Percentiles rank a stretch among this genome's conserved stretches.
Conservation (phyloP, 163 green algal species). For the Volvox carteri region DNA sequence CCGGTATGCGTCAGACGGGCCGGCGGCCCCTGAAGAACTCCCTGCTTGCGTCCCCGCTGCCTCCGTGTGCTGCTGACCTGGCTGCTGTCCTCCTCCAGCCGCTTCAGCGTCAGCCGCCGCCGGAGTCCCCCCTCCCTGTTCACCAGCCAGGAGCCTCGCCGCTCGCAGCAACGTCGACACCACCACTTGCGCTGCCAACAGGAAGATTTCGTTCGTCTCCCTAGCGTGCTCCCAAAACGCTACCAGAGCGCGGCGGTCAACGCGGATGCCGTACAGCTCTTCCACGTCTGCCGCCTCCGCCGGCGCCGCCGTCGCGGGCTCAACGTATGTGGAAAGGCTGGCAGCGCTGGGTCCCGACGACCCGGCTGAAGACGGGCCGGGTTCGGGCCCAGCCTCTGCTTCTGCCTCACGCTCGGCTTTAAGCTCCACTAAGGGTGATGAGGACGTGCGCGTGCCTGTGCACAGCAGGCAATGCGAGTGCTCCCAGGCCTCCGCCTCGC, state of each 20-base stretch:
- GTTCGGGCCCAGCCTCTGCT: not conserved
- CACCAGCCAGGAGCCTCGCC: slow-evolving; percentile 4
- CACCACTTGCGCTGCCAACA: slow-evolving; percentile 80
- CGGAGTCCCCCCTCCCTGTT: not conserved
- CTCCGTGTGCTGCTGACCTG: slow-evolving; percentile 35
- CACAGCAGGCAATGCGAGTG: slow-evolving; percentile 80
- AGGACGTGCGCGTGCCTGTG: too few relatives aligned
- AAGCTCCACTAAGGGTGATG: too few relatives aligned
- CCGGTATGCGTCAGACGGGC: not conserved
- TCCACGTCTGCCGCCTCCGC: not conserved
- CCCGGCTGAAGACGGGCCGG: not conserved
- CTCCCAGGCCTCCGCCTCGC: slow-evolving; percentile 76
- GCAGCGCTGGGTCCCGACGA: not conserved
- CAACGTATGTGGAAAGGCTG: not conserved
- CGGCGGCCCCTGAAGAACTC: not conserved
- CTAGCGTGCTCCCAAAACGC: slow-evolving; percentile 82
- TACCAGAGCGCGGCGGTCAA: slow-evolving; percentile 53
- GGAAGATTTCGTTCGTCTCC: slow-evolving; percentile 92
- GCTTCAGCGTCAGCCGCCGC: not conserved
- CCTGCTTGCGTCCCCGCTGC: not conserved
- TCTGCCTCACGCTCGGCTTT: not conserved
- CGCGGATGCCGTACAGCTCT: slow-evolving; percentile 30
- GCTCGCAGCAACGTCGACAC: slow-evolving; percentile 61
- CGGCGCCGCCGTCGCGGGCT: not conserved
- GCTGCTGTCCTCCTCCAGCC: too few relatives aligned